phyloP scores from a whole-genome alignment of 306 rosid genomes.

The Acacia crassicarpa region DNA sequence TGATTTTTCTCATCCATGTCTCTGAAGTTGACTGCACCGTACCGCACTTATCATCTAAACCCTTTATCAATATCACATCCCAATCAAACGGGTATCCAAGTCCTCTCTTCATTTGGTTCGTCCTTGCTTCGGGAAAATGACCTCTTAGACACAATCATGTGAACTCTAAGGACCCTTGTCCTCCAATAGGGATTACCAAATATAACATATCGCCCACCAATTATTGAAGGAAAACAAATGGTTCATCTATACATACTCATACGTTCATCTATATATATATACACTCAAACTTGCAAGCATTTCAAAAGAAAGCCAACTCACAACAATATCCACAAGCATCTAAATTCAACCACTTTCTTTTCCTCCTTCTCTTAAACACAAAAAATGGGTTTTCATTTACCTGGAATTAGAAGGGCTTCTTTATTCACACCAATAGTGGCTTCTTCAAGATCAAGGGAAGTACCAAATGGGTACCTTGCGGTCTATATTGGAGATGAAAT shows the following conservation, averaged over 20 bases:
- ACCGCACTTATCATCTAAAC: neutral
- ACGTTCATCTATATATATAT: no score
- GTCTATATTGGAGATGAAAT: constrained; percentile 26
- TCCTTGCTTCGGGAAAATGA: neutral
- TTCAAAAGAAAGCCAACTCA: neutral
- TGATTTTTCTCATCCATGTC: neutral
- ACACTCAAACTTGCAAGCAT: no score
- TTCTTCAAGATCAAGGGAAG: neutral
- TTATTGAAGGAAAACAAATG: neutral
- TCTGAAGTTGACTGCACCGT: neutral
- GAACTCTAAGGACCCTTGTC: neutral
- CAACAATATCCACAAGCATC: neutral
- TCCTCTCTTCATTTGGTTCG: neutral
- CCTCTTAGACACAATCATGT: neutral
- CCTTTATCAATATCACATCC: neutral
- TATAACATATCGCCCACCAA: neutral
- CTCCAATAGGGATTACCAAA: neutral
- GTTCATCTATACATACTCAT: neutral
- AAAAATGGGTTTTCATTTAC: constrained; percentile 9
- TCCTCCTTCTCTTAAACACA: neutral
- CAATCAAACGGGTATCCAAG: neutral
- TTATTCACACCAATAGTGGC: neutral
- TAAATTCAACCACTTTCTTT: neutral
- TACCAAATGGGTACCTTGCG: constrained; percentile 23
- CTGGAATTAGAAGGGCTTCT: neutral